These are phyloP conservation scores for Geranomyces variabilis DNA, from an alignment of 192 early-diverging fungal genomes.

Conservation along the genomic window DNA sequence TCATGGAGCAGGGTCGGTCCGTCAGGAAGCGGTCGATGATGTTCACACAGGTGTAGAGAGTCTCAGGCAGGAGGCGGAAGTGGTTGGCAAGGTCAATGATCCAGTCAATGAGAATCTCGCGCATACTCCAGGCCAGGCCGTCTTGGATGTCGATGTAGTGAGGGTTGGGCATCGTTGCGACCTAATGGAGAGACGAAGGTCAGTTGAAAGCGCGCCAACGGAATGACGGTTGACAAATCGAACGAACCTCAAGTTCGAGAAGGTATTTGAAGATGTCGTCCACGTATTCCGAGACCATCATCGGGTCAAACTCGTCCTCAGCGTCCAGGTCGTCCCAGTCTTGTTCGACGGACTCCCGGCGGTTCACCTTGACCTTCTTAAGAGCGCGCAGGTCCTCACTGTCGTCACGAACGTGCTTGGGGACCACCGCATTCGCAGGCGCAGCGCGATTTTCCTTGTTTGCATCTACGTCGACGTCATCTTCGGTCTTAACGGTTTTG, in stretches of 20 bases:
- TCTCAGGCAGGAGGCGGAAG: constrained; percentile 91
- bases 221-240: too few species aligned
- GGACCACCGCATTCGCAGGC: neutral
- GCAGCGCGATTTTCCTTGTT: constrained; percentile 21
- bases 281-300: constrained; percentile 94
- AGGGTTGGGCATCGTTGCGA: constrained; percentile 73
- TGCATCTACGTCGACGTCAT: constrained; percentile 1
- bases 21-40: constrained; percentile 95
- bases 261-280: constrained; percentile 91
- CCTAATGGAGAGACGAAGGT: constrained; percentile 37
- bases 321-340: constrained; percentile 74
- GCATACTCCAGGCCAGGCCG: constrained; percentile 91
- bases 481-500: neutral
- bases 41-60: constrained; percentile 91
- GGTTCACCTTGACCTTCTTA: constrained; percentile 29
- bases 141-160: constrained; percentile 83
- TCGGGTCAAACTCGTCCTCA: constrained; percentile 78
- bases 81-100: constrained; percentile 89
- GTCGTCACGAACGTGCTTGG: constrained; percentile 26
- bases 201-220: too few species aligned
- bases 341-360: neutral
- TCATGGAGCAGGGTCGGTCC: constrained; percentile 76
- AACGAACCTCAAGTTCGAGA: constrained; percentile 75
- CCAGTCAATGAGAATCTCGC: constrained; percentile 93
- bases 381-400: constrained; percentile 8